phyloP scores from a whole-genome alignment of 306 rosid genomes.

The Lathyrus oleraceus region DNA sequence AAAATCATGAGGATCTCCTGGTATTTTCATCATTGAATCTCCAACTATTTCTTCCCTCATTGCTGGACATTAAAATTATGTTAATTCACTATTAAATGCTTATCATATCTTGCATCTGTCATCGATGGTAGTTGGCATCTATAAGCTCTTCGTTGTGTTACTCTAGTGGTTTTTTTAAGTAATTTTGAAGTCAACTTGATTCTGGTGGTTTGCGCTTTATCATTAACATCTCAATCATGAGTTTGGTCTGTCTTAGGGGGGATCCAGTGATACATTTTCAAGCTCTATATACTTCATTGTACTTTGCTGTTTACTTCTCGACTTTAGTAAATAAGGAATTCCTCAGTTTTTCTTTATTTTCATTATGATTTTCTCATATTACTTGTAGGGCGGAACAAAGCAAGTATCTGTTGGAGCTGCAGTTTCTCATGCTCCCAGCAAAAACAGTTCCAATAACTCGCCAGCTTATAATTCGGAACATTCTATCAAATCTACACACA shows the following conservation, averaged over 20 bases:
- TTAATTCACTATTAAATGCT: slow-evolving; percentile 26
- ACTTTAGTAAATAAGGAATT: not conserved
- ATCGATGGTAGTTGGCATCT: not conserved
- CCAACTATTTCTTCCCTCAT: slow-evolving; percentile 18
- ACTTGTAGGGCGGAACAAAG: slow-evolving; percentile 71
- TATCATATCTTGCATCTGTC: slow-evolving; percentile 1
- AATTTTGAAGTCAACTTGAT: no score
- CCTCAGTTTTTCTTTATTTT: slow-evolving; percentile 11
- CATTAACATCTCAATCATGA: no score
- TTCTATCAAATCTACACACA: slow-evolving; percentile 33
- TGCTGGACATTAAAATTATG: slow-evolving; percentile 5
- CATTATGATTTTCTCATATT: slow-evolving; percentile 28
- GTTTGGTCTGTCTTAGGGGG: no score
- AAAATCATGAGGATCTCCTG: slow-evolving; percentile 94
- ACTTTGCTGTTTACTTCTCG: slow-evolving; percentile 13
- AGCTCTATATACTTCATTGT: not conserved
- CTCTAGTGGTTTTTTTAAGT: no score
- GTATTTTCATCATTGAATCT: slow-evolving; percentile 45
- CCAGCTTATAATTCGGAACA: slow-evolving; percentile 38
- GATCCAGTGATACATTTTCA: no score
- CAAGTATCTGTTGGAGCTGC: slow-evolving; percentile 48
- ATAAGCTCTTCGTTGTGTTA: slow-evolving; percentile 4
- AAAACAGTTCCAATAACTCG: slow-evolving; percentile 41
- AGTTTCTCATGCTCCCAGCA: slow-evolving; percentile 45
- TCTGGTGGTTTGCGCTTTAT: no score